phyloP scores from a whole-genome alignment of 2,329 filamentous ascomycete genomes.

The Paecilomyces formosus region DNA sequence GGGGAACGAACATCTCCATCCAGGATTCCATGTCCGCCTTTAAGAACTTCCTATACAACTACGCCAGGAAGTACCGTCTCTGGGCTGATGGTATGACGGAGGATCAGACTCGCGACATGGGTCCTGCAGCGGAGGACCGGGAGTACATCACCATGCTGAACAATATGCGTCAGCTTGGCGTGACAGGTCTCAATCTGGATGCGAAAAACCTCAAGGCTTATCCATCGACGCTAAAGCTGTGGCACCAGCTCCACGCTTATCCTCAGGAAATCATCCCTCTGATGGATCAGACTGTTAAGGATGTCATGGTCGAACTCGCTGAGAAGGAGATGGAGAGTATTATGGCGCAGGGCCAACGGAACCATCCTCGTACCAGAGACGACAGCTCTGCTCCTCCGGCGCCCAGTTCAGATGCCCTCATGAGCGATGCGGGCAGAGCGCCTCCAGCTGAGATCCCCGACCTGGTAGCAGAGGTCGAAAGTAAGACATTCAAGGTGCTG shows the following conservation, averaged over 20 bases:
- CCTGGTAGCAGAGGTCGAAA: conserved; percentile 66
- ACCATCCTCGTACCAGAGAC: conserved; percentile 43
- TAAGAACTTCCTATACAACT: conserved; percentile 88
- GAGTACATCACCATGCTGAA: conserved; percentile 81
- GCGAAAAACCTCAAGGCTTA: conserved; percentile 85
- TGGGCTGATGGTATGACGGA: conserved; percentile 79
- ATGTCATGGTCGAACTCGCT: conserved; percentile 85
- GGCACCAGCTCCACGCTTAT: conserved; percentile 90
- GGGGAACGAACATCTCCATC: conserved; percentile 95
- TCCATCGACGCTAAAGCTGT: conserved; percentile 84
- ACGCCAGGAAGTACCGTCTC: conserved; percentile 88
- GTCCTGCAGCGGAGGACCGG: conserved; percentile 64
- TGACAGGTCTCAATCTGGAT: conserved; percentile 79
- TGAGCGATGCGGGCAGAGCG: conserved; percentile 33
- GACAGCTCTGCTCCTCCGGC: conserved; percentile 68
- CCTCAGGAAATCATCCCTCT: conserved; percentile 93
- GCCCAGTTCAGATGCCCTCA: conserved; percentile 66
- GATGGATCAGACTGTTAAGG: conserved; percentile 92
- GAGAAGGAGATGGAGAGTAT: conserved; percentile 68
- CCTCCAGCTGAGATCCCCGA: conserved; percentile 54
- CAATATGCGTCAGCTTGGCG: conserved; percentile 82
- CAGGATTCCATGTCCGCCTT: conserved; percentile 80
- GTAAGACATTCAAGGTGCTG: conserved; percentile 74
- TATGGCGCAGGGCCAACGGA: conserved; percentile 47
- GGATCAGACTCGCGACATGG: conserved; percentile 61